These are phyloP conservation scores for Xylaria sp. DNA, from an alignment of 2,329 filamentous ascomycete genomes.

Conservation along the genomic window DNA sequence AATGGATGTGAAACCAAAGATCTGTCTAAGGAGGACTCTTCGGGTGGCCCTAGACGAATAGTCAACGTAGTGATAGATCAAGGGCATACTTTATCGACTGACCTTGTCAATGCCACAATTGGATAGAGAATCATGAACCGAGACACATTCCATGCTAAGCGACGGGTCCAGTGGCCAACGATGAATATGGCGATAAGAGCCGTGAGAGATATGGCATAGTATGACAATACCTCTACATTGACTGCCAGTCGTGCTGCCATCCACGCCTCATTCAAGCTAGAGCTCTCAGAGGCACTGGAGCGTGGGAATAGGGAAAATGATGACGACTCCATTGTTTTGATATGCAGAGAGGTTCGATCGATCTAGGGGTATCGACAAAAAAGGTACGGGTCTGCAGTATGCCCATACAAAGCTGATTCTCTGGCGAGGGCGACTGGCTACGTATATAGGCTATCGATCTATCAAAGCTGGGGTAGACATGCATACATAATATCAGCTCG, in stretches of 20 bases:
- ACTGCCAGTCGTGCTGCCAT: constrained; percentile 34
- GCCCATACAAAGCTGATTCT: neutral
- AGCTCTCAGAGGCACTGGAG: neutral
- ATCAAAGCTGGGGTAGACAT: neutral
- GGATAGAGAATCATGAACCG: constrained; percentile 40
- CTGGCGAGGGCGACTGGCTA: neutral
- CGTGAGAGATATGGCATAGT: constrained; percentile 43
- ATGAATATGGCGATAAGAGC: constrained; percentile 46
- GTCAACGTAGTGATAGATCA: constrained; percentile 23
- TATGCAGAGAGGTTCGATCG: neutral
- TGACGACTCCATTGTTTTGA: constrained; percentile 14
- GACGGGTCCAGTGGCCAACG: constrained; percentile 44
- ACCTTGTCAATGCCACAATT: constrained; percentile 43
- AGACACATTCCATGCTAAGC: constrained; percentile 34
- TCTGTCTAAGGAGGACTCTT: constrained; percentile 46
- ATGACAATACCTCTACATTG: constrained; percentile 34
- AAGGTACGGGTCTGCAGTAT: neutral
- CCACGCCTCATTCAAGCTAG: constrained; percentile 16
- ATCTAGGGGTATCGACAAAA: neutral
- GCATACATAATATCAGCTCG: neutral
- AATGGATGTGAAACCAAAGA: constrained; percentile 54
- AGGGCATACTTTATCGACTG: constrained; percentile 9
- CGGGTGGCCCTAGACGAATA: constrained; percentile 35
- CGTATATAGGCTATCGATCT: constrained; percentile 1
- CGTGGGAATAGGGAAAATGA: neutral